Evolutionary conservation across 768 basidiomycete species (phyloP).

Genomic region (Psilocybe cyanescens): DNA sequence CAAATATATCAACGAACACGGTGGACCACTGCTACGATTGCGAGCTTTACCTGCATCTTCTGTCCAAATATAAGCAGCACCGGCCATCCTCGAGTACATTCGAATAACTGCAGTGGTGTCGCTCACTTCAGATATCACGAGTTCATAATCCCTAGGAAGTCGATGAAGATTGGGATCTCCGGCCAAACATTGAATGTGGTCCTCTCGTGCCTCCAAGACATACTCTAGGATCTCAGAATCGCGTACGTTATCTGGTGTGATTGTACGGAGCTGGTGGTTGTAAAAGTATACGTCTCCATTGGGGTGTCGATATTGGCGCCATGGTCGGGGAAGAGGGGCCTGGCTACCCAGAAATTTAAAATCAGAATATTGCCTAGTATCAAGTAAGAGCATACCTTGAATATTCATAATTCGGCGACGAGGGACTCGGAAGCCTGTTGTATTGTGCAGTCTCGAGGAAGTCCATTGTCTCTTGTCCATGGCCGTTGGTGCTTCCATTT

Average conservation of each 20-base stretch:
- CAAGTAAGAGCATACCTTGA: conserved; percentile 12
- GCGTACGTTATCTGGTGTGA: conserved; percentile 44
- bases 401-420: conserved; percentile 10
- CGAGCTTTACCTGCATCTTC: conserved; percentile 34
- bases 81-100: conserved; percentile 39
- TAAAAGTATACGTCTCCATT: conserved; percentile 51
- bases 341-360: conserved; percentile 15
- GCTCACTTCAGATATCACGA: conserved; percentile 42
- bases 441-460: conserved; percentile 27
- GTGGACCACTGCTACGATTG: background rate
- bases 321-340: conserved; percentile 26
- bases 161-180: conserved; percentile 29
- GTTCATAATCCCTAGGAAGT: conserved; percentile 43
- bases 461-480: conserved; percentile 19
- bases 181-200: conserved; percentile 37
- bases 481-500: conserved; percentile 9
- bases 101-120: conserved; percentile 36
- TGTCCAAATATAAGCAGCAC: conserved; percentile 38
- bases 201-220: conserved; percentile 38
- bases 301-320: conserved; percentile 44
- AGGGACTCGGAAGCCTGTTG: conserved; percentile 11
- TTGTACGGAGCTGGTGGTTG: conserved; percentile 35
- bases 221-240: conserved; percentile 33
- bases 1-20: background rate
- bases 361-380: conserved; percentile 5